A percentile compares a stretch with the other conserved stretches of the same genome.
Conservation (phyloP, 192 early-diverging fungal species). For the Spizellomyces sp. region DNA sequence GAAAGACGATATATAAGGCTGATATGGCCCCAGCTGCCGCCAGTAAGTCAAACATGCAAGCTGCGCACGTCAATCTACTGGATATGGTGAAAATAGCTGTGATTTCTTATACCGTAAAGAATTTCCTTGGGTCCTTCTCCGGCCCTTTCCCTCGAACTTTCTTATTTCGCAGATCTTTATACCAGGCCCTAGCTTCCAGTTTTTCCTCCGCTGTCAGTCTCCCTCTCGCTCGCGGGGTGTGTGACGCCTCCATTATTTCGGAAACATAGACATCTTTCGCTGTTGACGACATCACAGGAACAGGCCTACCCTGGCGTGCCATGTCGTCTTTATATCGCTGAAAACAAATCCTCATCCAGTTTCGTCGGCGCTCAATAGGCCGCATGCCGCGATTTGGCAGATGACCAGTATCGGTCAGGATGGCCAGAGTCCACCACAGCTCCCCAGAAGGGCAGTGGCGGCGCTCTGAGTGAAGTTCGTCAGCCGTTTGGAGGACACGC, state of each 20-base stretch:
- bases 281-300: not conserved
- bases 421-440: slow-evolving; percentile 4
- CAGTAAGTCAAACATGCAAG: too few species aligned
- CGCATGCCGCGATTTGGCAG: slow-evolving; percentile 13
- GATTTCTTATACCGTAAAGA: not conserved
- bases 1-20: too few species aligned
- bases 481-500: too few species aligned
- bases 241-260: slow-evolving; percentile 16
- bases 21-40: too few species aligned
- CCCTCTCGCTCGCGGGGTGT: not conserved
- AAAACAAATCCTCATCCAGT: not conserved
- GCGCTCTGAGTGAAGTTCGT: too few species aligned
- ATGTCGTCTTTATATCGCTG: not conserved
- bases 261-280: not conserved
- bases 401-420: not conserved
- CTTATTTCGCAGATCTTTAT: slow-evolving; percentile 22
- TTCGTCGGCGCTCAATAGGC: not conserved
- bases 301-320: not conserved
- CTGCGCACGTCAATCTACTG: too few species aligned
- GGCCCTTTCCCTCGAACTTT: slow-evolving; percentile 13
- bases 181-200: slow-evolving; percentile 9
- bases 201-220: slow-evolving; percentile 20
- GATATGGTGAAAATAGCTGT: too few species aligned
- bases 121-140: not conserved
- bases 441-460: not conserved